Evolutionary conservation across 148 eudicot genomes (phyloP).

Genomic region (Vaccinium darrowii): DNA sequence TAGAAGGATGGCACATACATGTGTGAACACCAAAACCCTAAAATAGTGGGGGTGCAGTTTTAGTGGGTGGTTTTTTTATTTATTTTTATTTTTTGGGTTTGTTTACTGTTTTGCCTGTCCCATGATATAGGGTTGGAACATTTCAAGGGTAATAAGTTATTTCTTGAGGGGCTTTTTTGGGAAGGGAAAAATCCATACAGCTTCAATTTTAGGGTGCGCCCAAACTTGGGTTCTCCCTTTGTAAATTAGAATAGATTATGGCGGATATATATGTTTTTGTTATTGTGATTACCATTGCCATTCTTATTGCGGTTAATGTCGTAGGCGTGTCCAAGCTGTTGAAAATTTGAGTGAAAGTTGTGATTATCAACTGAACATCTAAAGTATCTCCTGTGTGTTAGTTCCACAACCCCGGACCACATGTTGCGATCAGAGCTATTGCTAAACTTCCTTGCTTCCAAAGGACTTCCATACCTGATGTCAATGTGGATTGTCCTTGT

Average conservation of each 20-base stretch:
- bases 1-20: too few species aligned
- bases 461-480: conserved; percentile 1
- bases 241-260: not conserved
- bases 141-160: too few species aligned
- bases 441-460: not conserved
- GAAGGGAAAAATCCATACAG: too few species aligned
- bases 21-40: too few species aligned
- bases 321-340: conserved; percentile 12
- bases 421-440: not conserved
- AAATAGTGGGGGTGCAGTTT: too few species aligned
- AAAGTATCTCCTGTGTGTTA: not conserved
- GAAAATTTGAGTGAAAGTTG: not conserved
- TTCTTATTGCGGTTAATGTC: not conserved
- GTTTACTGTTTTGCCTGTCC: too few species aligned
- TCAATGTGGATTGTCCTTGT: not conserved
- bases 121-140: too few species aligned
- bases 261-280: not conserved
- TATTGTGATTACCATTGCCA: not conserved
- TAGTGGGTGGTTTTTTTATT: too few species aligned
- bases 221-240: too few species aligned
- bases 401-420: not conserved
- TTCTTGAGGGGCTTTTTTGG: too few species aligned
- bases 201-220: too few species aligned
- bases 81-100: too few species aligned
- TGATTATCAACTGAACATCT: not conserved